phyloP scores from a whole-genome alignment of 495 filamentous ascomycete species.

The Parachaetomium inaequale region DNA sequence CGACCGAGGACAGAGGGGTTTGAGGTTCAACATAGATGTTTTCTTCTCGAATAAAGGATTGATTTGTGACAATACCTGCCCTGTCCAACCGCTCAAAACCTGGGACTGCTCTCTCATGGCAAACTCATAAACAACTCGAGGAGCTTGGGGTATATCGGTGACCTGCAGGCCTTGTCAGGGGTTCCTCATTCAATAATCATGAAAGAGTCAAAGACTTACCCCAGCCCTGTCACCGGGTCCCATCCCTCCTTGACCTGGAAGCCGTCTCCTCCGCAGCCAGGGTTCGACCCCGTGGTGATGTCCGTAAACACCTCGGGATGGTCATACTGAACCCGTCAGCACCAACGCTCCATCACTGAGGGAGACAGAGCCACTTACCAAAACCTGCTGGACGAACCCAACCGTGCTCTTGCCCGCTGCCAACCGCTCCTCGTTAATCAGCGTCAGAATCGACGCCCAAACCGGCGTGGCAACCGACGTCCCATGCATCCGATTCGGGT shows the following conservation, averaged over 20 bases:
- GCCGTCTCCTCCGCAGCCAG: slow-evolving; percentile 55
- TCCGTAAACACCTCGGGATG: slow-evolving; percentile 61
- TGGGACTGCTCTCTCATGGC: too few relatives aligned
- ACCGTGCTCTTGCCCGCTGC: slow-evolving; percentile 49
- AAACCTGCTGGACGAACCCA: slow-evolving; percentile 53
- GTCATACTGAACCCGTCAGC: slow-evolving; percentile 41
- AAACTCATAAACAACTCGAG: slow-evolving; percentile 21
- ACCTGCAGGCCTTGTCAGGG: slow-evolving; percentile 3
- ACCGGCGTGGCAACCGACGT: slow-evolving; percentile 59
- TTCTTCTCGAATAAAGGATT: too few relatives aligned
- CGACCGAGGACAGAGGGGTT: too few relatives aligned
- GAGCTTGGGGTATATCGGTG: slow-evolving; percentile 23
- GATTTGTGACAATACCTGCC: too few relatives aligned
- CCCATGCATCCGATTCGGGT: slow-evolving; percentile 46
- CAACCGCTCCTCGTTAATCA: slow-evolving; percentile 61
- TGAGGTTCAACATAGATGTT: too few relatives aligned
- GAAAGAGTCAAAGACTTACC: slow-evolving; percentile 24
- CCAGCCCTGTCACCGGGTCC: slow-evolving; percentile 64
- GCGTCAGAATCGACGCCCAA: slow-evolving; percentile 56
- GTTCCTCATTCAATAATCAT: neutral
- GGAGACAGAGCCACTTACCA: slow-evolving; percentile 49
- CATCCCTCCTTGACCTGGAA: slow-evolving; percentile 54
- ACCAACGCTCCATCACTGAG: neutral
- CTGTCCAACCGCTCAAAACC: too few relatives aligned
- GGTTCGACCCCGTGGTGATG: slow-evolving; percentile 57